Evolutionary conservation across 176 grass and related monocot genomes (phyloP).

Genomic region (Leersia perrieri): DNA sequence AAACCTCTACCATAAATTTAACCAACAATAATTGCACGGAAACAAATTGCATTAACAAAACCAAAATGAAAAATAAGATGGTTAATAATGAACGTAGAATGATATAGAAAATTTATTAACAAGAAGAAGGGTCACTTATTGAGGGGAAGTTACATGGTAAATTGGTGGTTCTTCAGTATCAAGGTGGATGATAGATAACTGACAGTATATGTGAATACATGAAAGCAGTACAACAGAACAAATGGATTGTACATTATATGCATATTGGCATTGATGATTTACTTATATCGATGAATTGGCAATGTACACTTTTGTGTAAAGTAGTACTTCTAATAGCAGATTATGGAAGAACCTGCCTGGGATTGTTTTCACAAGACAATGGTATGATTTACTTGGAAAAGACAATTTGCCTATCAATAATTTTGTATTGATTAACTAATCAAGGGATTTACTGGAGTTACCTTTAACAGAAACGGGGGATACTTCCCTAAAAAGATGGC

Average conservation of each 20-base stretch:
- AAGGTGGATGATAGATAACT: neutral
- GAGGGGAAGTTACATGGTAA: neutral
- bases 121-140: neutral
- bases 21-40: neutral
- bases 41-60: neutral
- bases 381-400: neutral
- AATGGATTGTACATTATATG: neutral
- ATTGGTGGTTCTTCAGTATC: neutral
- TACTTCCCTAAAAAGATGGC: neutral
- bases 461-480: neutral
- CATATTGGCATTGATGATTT: neutral
- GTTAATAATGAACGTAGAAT: neutral
- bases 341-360: neutral
- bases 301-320: neutral
- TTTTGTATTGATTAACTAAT: neutral
- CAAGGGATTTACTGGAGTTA: neutral
- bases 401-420: neutral
- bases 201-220: neutral
- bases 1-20: neutral
- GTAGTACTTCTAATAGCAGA: neutral
- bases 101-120: neutral
- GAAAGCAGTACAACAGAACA: neutral
- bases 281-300: neutral
- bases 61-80: neutral
- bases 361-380: neutral